Percentiles rank a stretch among this genome's conserved stretches.
phyloP scores from a whole-genome alignment of 768 basidiomycete genomes.

The Mycena vitilis region DNA sequence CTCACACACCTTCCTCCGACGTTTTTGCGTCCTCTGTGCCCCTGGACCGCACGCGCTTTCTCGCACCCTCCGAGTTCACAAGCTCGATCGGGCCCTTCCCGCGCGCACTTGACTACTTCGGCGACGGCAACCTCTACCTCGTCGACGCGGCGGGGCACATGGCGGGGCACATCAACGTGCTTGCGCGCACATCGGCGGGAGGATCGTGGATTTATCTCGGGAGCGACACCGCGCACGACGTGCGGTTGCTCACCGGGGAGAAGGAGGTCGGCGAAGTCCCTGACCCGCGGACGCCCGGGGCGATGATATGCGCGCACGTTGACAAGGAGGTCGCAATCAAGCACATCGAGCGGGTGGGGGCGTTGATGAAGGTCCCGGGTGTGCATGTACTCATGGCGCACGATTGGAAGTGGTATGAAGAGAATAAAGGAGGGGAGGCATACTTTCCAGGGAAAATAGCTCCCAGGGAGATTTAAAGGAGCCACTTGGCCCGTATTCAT shows the following conservation, averaged over 20 bases:
- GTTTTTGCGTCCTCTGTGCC: conserved; percentile 42
- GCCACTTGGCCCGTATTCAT: too few species aligned
- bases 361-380: conserved; percentile 49
- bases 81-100: conserved; percentile 41
- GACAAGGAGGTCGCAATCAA: conserved; percentile 9
- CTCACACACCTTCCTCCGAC: not conserved
- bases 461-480: not conserved
- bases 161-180: conserved; percentile 63
- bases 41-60: conserved; percentile 45
- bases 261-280: conserved; percentile 50
- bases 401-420: conserved; percentile 62
- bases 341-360: conserved; percentile 50
- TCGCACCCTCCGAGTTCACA: not conserved
- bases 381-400: conserved; percentile 64
- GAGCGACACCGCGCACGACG: conserved; percentile 68
- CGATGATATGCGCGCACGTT: conserved; percentile 36
- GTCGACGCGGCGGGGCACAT: conserved; percentile 69
- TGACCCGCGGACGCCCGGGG: conserved; percentile 56
- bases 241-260: conserved; percentile 61
- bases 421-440: conserved; percentile 51
- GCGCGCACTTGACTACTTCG: conserved; percentile 41
- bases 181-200: conserved; percentile 64
- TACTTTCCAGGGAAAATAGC: conserved; percentile 53
- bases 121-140: conserved; percentile 68
- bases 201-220: conserved; percentile 67